phyloP scores from a whole-genome alignment of 352 stramenopile genomes.

The Thraustochytrium striatum region DNA sequence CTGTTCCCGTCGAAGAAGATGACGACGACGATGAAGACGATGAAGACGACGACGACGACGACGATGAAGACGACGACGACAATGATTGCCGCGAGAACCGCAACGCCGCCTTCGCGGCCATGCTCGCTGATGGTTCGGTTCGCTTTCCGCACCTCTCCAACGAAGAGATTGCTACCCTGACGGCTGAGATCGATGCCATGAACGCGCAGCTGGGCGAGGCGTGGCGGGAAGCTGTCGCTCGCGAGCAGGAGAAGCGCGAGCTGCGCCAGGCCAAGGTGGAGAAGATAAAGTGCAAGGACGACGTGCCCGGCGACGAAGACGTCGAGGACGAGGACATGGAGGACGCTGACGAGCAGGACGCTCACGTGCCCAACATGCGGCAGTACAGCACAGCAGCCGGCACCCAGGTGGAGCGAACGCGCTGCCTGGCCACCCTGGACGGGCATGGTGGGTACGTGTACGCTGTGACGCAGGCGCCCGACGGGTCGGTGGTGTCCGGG shows the following conservation, averaged over 20 bases:
- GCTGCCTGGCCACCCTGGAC: constrained; percentile 2
- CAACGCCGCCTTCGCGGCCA: constrained; percentile 1
- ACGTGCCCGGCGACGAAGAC: background rate
- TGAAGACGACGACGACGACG: background rate
- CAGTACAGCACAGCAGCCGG: constrained; percentile 4
- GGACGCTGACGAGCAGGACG: constrained; percentile 23
- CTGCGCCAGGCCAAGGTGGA: background rate
- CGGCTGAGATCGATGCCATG: constrained; percentile 5
- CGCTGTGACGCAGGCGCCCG: background rate
- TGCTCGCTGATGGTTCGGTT: constrained; percentile 13
- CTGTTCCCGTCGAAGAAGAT: background rate
- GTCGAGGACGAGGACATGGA: constrained; percentile 19
- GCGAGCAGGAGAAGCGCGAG: constrained; percentile 14
- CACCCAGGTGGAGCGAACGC: constrained; percentile 21
- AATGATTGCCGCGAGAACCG: constrained; percentile 8
- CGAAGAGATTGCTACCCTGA: constrained; percentile 17
- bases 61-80: constrained; percentile 11
- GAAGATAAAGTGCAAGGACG: background rate
- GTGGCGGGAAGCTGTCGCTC: background rate
- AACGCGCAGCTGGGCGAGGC: background rate
- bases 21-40: background rate
- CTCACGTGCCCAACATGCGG: constrained; percentile 8
- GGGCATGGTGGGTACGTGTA: constrained; percentile 36
- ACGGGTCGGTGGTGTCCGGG: background rate
- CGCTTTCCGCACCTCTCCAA: constrained; percentile 25